Percentiles rank a stretch among this genome's conserved stretches.
Conservation (phyloP, 805 yeast species). For the Sugiyamaella lignohabitans region DNA sequence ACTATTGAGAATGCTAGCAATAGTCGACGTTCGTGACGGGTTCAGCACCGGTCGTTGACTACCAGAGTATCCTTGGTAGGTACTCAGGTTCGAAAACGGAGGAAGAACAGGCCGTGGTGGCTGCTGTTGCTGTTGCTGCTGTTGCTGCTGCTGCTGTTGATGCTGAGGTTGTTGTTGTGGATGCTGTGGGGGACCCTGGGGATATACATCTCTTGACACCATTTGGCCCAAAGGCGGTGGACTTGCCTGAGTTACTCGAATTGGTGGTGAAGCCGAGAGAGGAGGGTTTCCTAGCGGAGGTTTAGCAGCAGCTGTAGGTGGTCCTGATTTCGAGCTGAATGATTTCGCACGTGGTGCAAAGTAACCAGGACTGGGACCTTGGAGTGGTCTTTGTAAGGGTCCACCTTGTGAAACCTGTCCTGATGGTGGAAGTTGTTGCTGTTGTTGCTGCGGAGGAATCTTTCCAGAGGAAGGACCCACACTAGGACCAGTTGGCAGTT, state of each 20-base stretch:
- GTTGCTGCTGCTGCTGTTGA: background rate
- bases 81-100: constrained; percentile 2
- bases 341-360: constrained; percentile 15
- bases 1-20: constrained; percentile 17
- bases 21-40: constrained; percentile 17
- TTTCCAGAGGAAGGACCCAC: background rate
- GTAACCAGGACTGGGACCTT: constrained; percentile 17
- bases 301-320: background rate
- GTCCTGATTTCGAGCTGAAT: background rate
- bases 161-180: constrained; percentile 4
- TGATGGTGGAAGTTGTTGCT: background rate
- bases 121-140: constrained; percentile 6
- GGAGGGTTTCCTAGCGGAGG: too few relatives aligned
- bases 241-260: background rate
- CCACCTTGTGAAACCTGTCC: too few relatives aligned
- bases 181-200: background rate
- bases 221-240: background rate
- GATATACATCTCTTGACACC: background rate
- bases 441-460: background rate
- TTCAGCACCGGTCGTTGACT: constrained; percentile 20
- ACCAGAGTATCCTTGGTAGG: too few relatives aligned
- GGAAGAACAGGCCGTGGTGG: constrained; percentile 2
- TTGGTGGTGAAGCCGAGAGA: background rate
- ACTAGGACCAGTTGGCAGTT: background rate
- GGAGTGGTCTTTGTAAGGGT: background rate